phyloP scores from a whole-genome alignment of 1,284 basidiomycete species.

The Ceratobasidium theobromae region DNA sequence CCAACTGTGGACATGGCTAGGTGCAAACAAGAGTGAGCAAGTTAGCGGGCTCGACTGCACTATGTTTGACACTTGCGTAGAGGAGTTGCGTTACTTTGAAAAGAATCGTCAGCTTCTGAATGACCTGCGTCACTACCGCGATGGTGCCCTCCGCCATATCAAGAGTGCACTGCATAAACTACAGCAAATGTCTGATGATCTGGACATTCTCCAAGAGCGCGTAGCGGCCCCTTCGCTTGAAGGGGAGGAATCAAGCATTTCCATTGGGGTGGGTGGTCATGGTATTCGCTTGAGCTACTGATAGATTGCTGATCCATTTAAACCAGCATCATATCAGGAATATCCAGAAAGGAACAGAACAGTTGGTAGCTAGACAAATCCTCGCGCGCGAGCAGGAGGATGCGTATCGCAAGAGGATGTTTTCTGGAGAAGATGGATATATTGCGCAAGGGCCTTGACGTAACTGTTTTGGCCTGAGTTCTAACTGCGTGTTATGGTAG shows the following conservation, averaged over 20 bases:
- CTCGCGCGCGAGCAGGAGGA: slow-evolving; percentile 18
- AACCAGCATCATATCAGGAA: slow-evolving; percentile 30
- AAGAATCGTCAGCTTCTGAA: slow-evolving; percentile 23
- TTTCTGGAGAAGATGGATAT: neutral
- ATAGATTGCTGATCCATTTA: no score
- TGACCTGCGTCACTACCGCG: slow-evolving; percentile 19
- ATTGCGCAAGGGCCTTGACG: no score
- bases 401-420: slow-evolving; percentile 7
- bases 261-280: no score
- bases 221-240: slow-evolving; percentile 18
- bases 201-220: slow-evolving; percentile 28
- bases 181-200: slow-evolving; percentile 23
- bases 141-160: slow-evolving; percentile 19
- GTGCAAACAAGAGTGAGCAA: slow-evolving; percentile 29
- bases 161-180: slow-evolving; percentile 19
- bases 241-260: slow-evolving; percentile 21
- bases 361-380: slow-evolving; percentile 10
- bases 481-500: no score
- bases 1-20: slow-evolving; percentile 33
- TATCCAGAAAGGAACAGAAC: slow-evolving; percentile 30
- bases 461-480: no score
- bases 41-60: neutral
- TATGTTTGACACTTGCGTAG: neutral
- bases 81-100: slow-evolving; percentile 7
- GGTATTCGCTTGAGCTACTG: slow-evolving; percentile 32